A percentile compares a stretch with the other conserved stretches of the same genome.
These are phyloP conservation scores for Acaromyces ingoldii DNA, from an alignment of 1,284 basidiomycete genomes.

Conservation along the genomic window DNA sequence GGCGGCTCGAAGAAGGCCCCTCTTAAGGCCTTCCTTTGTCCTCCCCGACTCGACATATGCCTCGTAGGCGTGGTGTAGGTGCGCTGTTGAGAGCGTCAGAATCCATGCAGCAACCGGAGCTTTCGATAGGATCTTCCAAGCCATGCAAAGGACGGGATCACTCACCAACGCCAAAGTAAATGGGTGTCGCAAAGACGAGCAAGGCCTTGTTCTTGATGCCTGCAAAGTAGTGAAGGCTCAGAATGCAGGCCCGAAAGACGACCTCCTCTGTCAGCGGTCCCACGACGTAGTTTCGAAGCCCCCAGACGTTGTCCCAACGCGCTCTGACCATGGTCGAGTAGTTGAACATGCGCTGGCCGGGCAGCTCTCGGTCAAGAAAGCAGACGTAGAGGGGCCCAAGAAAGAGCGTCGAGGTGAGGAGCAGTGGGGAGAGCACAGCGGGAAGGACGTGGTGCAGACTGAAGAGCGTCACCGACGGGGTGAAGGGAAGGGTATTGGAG, in stretches of 20 bases:
- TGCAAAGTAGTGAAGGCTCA: slow-evolving; percentile 59
- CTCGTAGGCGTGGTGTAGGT: slow-evolving; percentile 86
- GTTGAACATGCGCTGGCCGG: slow-evolving; percentile 57
- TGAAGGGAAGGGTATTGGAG: slow-evolving; percentile 22
- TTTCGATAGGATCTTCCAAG: no score
- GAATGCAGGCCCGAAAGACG: slow-evolving; percentile 79
- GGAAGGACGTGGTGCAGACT: slow-evolving; percentile 6
- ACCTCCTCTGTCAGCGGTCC: slow-evolving; percentile 88
- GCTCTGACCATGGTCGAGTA: slow-evolving; percentile 52
- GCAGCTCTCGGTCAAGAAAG: slow-evolving; percentile 61
- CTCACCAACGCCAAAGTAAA: slow-evolving; percentile 71
- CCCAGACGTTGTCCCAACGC: slow-evolving; percentile 56
- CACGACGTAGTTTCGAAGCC: slow-evolving; percentile 73
- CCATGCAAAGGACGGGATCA: background rate
- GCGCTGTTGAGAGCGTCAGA: no score
- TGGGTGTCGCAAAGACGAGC: slow-evolving; percentile 75
- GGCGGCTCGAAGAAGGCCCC: slow-evolving; percentile 61
- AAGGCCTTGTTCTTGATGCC: slow-evolving; percentile 58
- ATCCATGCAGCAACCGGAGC: no score
- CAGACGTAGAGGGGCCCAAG: slow-evolving; percentile 71
- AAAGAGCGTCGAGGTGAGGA: slow-evolving; percentile 74
- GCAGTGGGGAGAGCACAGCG: slow-evolving; percentile 54
- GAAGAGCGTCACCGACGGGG: slow-evolving; percentile 12
- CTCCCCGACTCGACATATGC: slow-evolving; percentile 59
- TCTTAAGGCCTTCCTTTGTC: slow-evolving; percentile 59